Base-by-base conservation (phyloP, 345 rosid species). In the Salix purpurea region DNA sequence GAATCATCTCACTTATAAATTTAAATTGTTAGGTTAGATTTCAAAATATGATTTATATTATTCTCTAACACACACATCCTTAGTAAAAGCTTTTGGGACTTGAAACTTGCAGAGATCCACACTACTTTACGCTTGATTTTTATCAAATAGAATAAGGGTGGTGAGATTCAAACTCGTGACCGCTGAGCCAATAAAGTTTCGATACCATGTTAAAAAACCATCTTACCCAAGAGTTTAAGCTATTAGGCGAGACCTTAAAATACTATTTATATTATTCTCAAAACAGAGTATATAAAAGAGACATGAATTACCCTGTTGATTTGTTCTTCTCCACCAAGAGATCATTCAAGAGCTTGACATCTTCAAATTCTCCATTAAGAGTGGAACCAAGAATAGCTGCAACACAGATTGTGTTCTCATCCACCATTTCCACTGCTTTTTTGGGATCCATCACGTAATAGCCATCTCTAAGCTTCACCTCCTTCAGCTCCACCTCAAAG, bases 351-450 rank as follows among this genome's bases (percentile, higher is more conserved):
- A 61, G 71, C 65, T 80, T 80, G 0, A 80, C 83, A 37, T 80
- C 83, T 76, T 80, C 83, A 62, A 80, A 80, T 62, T 80, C 83
- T 23, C 83, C 83, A 58, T 80, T 80, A 12, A 80, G 79, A 39
- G 83, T 80, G 40, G 83, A 80, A 9, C 83, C 83, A 60, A 80
- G 79, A 37, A 80, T 80, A 58, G 83, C 83, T 19, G 83, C 83
- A 18, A 80, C 83, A 62, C 83, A 80, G 16, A 80, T 80, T 13
- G 83, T 80, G 70, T 80, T 80, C 76, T 80, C 83, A 28, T 80
- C 83, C 26, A 80, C 83, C 77, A 80, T 72, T 4, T 80, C 77
- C 48, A 44, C 83, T 2, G 83, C 83, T 50, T 71, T 76, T 48
- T 0, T 65, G 1, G 83, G 83, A 46, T 80, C 83, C 83, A 80